Evolutionary conservation across 2,329 filamentous ascomycete species (phyloP).

Genomic region (Chrysoporthe austroafricana): DNA sequence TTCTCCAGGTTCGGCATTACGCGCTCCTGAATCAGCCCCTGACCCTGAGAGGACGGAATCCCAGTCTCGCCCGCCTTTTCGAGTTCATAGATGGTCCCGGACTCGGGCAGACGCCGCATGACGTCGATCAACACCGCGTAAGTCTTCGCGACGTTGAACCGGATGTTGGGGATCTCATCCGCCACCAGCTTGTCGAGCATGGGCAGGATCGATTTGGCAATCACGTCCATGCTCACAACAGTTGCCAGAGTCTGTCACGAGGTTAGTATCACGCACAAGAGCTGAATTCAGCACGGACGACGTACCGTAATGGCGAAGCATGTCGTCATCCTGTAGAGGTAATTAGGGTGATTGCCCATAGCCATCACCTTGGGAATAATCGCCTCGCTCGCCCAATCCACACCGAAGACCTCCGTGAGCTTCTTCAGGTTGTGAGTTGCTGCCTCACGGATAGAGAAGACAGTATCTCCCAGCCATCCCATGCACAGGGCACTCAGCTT

Average conservation of each 20-base stretch:
- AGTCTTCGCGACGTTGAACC: conserved; percentile 99
- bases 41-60: conserved; percentile 70
- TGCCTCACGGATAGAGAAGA: conserved; percentile 97
- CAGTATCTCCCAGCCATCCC: conserved; percentile 97
- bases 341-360: conserved; percentile 98
- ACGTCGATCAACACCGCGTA: conserved; percentile 88
- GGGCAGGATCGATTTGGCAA: conserved; percentile 88
- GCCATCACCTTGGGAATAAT: conserved; percentile 99
- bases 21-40: conserved; percentile 81
- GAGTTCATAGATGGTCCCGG: conserved; percentile 82
- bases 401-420: conserved; percentile 96
- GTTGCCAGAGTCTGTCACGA: conserved; percentile 79
- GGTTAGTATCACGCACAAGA: conserved; percentile 6
- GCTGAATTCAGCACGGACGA: conserved; percentile 31
- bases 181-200: conserved; percentile 93
- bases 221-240: conserved; percentile 91
- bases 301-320: conserved; percentile 97
- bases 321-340: conserved; percentile 99
- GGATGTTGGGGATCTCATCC: conserved; percentile 97
- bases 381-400: conserved; percentile 94
- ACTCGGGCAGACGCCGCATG: conserved; percentile 86
- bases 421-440: conserved; percentile 98
- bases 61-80: conserved; percentile 74
- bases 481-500: conserved; percentile 95
- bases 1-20: conserved; percentile 91